Evolutionary conservation across 2,329 filamentous ascomycete species (phyloP).

Genomic region (Akanthomyces uredinophilus): DNA sequence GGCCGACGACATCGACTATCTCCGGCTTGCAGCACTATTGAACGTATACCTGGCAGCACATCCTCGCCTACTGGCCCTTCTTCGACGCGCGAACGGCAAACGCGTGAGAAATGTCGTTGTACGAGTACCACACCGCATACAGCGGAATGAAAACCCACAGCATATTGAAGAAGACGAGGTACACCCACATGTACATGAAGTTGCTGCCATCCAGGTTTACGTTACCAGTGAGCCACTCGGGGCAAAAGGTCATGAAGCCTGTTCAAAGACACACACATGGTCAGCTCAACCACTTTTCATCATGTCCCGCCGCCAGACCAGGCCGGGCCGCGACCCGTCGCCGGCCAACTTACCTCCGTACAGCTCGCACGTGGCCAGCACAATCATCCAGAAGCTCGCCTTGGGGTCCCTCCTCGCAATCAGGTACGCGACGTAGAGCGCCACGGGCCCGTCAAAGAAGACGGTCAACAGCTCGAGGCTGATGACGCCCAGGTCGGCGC

Average conservation of each 20-base stretch:
- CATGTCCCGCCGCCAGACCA: not conserved
- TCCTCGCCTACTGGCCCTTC: conserved; percentile 24
- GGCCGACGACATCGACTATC: too few relatives aligned
- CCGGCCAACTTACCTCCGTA: conserved; percentile 50
- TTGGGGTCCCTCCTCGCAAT: conserved; percentile 50
- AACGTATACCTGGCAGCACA: not conserved
- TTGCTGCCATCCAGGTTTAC: conserved; percentile 60
- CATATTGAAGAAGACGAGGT: conserved; percentile 64
- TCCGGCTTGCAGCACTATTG: too few relatives aligned
- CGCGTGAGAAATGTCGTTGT: conserved; percentile 50
- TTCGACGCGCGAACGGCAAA: conserved; percentile 33
- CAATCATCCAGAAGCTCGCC: conserved; percentile 57
- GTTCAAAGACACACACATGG: not conserved
- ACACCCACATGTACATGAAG: conserved; percentile 64
- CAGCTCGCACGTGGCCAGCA: conserved; percentile 60
- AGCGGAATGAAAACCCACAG: conserved; percentile 61
- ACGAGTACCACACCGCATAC: conserved; percentile 53
- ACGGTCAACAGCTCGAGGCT: conserved; percentile 63
- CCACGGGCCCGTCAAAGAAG: conserved; percentile 55
- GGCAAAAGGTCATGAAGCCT: conserved; percentile 68
- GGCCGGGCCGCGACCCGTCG: not conserved
- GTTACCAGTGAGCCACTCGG: conserved; percentile 61
- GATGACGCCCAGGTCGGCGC: conserved; percentile 56
- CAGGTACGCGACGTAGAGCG: conserved; percentile 55
- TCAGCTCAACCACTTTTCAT: not conserved